phyloP scores from a whole-genome alignment of 352 stramenopile species.

The Elongisporangium undulatum region DNA sequence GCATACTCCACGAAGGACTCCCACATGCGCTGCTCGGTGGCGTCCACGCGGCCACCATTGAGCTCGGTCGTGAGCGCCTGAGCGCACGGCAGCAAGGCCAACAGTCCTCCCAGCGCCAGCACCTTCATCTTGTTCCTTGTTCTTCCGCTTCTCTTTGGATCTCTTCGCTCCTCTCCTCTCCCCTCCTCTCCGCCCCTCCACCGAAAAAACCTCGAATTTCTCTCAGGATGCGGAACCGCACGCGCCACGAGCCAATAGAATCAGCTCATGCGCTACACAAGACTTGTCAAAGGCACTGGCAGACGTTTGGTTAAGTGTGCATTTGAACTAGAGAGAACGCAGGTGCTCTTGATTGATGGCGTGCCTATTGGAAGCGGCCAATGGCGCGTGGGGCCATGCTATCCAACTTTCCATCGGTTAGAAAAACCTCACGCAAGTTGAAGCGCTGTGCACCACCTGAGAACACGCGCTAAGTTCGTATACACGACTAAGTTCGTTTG shows the following conservation, averaged over 20 bases:
- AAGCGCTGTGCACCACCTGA: neutral
- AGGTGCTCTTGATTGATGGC: neutral
- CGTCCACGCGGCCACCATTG: neutral
- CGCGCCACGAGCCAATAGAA: neutral
- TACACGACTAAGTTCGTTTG: neutral
- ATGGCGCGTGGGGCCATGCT: neutral
- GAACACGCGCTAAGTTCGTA: neutral
- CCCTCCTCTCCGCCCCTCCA: neutral
- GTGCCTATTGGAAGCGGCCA: neutral
- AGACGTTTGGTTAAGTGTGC: neutral
- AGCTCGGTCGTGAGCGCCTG: neutral
- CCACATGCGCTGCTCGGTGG: conserved; percentile 2
- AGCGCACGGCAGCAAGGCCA: neutral
- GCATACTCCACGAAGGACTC: conserved; percentile 5
- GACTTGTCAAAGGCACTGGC: neutral
- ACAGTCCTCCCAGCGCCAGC: neutral
- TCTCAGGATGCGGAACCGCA: neutral
- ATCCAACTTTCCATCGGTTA: neutral
- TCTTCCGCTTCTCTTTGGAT: neutral
- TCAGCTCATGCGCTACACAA: neutral
- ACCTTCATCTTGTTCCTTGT: neutral
- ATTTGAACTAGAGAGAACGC: neutral
- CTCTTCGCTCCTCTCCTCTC: neutral
- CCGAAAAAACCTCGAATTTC: neutral
- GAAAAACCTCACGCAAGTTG: neutral